Percentiles rank a stretch among this genome's conserved stretches.
Conservation (phyloP, 1,284 basidiomycete species). For the Fistulinella cinereoalba region DNA sequence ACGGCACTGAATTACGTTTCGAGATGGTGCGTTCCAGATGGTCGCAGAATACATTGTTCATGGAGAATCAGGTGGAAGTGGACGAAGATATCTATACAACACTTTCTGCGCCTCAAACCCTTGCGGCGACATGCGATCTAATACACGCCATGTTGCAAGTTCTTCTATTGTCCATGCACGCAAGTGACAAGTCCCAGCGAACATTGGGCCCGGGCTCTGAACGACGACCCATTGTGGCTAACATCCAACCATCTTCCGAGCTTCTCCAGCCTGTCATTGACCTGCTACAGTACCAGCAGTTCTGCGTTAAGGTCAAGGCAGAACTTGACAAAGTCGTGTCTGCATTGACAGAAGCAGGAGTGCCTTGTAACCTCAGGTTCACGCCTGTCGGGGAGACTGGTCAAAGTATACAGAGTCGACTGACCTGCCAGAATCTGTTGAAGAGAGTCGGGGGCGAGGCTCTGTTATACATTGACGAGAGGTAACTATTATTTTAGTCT, state of each 20-base stretch:
- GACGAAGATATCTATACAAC: conserved; percentile 15
- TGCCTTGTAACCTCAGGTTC: conserved; percentile 58
- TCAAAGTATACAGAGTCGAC: conserved; percentile 40
- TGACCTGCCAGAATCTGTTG: conserved; percentile 30
- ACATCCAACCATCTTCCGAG: conserved; percentile 31
- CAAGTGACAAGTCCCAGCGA: conserved; percentile 47
- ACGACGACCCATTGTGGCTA: conserved; percentile 15
- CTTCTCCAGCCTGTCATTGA: conserved; percentile 70
- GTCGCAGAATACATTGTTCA: conserved; percentile 8
- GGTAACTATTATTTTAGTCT: conserved; percentile 36
- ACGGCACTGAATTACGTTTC: conserved; percentile 64
- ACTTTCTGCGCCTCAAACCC: conserved; percentile 9
- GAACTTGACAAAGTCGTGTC: conserved; percentile 53
- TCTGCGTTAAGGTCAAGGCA: conserved; percentile 57
- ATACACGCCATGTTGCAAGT: conserved; percentile 62
- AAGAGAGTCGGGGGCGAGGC: conserved; percentile 63
- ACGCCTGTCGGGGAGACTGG: conserved; percentile 67
- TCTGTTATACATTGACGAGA: conserved; percentile 61
- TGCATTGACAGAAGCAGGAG: conserved; percentile 51
- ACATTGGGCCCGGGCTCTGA: conserved; percentile 38
- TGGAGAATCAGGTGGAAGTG: conserved; percentile 32
- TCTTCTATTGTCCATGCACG: conserved; percentile 64
- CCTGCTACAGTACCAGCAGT: conserved; percentile 70
- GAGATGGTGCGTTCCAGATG: conserved; percentile 33
- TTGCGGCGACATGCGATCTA: conserved; percentile 59